Conservation (phyloP, 2,329 filamentous ascomycete genomes). For the Stagonosporopsis cucurbitacearum region DNA sequence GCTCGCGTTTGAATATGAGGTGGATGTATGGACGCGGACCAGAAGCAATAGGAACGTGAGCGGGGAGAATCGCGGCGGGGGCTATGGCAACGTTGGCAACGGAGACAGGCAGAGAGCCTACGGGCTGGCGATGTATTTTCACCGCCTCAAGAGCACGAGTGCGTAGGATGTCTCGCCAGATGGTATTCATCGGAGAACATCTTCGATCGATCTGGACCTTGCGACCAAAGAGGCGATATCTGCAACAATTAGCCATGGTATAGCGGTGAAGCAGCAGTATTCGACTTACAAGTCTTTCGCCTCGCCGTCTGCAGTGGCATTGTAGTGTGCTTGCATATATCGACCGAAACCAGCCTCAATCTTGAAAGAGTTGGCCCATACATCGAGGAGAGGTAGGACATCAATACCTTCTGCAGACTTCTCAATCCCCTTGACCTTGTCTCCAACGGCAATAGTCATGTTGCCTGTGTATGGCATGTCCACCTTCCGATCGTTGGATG, state of each 20-base stretch:
- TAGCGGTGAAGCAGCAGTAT: too few relatives aligned
- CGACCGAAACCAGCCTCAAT: constrained; percentile 41
- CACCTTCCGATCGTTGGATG: neutral
- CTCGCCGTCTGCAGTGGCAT: constrained; percentile 34
- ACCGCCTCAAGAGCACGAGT: constrained; percentile 28
- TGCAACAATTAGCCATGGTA: constrained; percentile 4
- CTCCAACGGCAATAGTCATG: constrained; percentile 36
- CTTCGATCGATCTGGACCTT: constrained; percentile 27
- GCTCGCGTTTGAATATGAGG: constrained; percentile 31
- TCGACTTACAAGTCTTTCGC: constrained; percentile 40
- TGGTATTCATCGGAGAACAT: constrained; percentile 31
- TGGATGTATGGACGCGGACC: constrained; percentile 30
- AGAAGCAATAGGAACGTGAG: neutral
- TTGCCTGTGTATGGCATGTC: constrained; percentile 35
- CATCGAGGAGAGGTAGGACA: constrained; percentile 30
- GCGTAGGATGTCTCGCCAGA: constrained; percentile 35
- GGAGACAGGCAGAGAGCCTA: neutral
- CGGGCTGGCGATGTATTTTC: constrained; percentile 29
- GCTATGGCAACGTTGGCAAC: neutral
- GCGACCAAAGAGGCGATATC: constrained; percentile 42
- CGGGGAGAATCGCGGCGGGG: neutral
- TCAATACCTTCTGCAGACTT: constrained; percentile 25
- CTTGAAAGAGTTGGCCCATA: constrained; percentile 39
- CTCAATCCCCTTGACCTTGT: constrained; percentile 22
- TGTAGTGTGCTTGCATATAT: constrained; percentile 26